Percentiles rank a stretch among this genome's conserved stretches.
Conservation (phyloP, 768 basidiomycete genomes). For the Guyanaporus albipodus region DNA sequence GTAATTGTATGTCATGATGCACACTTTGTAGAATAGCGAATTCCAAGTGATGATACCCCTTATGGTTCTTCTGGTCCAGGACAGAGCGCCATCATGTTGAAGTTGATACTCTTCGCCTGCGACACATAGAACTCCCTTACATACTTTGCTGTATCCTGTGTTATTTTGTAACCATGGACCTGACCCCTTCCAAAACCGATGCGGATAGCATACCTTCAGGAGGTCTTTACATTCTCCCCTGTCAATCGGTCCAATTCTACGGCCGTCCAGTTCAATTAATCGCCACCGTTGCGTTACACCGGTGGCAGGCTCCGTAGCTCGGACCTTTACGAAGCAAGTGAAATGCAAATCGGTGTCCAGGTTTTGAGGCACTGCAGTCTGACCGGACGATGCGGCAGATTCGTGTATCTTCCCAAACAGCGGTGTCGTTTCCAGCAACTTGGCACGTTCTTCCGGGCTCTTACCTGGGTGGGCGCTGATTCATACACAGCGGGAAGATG, state of each 20-base stretch:
- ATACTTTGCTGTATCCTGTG: constrained; percentile 44
- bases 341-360: constrained; percentile 81
- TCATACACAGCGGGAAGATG: background rate
- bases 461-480: constrained; percentile 41
- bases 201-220: constrained; percentile 40
- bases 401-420: constrained; percentile 79
- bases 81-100: constrained; percentile 48
- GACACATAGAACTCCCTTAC: constrained; percentile 42
- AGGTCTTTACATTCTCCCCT: constrained; percentile 61
- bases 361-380: constrained; percentile 60
- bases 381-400: constrained; percentile 63
- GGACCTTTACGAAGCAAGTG: constrained; percentile 77
- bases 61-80: constrained; percentile 18
- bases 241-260: constrained; percentile 75
- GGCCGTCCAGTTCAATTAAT: constrained; percentile 83
- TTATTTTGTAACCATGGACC: background rate
- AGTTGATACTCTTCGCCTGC: constrained; percentile 36
- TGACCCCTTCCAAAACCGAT: background rate
- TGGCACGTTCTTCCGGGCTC: constrained; percentile 69
- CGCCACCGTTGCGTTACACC: constrained; percentile 34
- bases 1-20: constrained; percentile 1
- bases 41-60: background rate
- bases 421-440: constrained; percentile 67
- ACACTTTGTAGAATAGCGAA: constrained; percentile 4
- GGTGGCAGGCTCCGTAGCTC: constrained; percentile 31